phyloP scores from a whole-genome alignment of 305 asterid species.

The Solanum chacoense region DNA sequence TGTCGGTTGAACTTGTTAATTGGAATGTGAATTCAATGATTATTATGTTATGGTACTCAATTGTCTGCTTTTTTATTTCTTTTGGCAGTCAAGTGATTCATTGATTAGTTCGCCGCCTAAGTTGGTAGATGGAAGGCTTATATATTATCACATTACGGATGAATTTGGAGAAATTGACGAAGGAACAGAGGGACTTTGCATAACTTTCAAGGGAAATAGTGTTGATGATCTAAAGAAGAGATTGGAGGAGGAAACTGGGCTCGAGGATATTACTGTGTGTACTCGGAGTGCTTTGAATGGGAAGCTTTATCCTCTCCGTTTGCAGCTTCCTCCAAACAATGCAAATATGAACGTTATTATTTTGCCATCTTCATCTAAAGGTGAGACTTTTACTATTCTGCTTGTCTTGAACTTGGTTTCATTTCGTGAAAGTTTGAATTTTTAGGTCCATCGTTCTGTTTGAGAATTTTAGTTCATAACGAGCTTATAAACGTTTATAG shows the following conservation, averaged over 20 bases:
- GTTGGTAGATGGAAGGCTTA: slow-evolving; percentile 12
- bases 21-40: not conserved
- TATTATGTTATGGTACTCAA: not conserved
- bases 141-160: slow-evolving; percentile 6
- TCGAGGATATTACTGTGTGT: slow-evolving; percentile 9
- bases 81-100: slow-evolving; percentile 15
- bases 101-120: slow-evolving; percentile 5
- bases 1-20: not conserved
- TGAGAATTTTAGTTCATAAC: not conserved
- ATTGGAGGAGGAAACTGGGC: slow-evolving; percentile 10
- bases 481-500: not conserved
- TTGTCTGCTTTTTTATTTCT: not conserved
- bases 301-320: slow-evolving; percentile 18
- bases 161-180: slow-evolving; percentile 12
- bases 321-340: slow-evolving; percentile 21
- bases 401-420: not conserved
- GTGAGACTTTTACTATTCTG: not conserved
- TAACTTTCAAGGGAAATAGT: slow-evolving; percentile 15
- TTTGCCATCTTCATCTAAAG: slow-evolving; percentile 12
- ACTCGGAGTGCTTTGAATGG: slow-evolving; percentile 12
- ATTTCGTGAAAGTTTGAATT: not conserved
- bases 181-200: slow-evolving; percentile 1
- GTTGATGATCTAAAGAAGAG: slow-evolving; percentile 9
- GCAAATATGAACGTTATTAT: slow-evolving; percentile 14
- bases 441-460: not conserved